Percentiles rank a stretch among this genome's conserved stretches.
phyloP scores from a whole-genome alignment of 768 basidiomycete species.

The Podaxis sp. region DNA sequence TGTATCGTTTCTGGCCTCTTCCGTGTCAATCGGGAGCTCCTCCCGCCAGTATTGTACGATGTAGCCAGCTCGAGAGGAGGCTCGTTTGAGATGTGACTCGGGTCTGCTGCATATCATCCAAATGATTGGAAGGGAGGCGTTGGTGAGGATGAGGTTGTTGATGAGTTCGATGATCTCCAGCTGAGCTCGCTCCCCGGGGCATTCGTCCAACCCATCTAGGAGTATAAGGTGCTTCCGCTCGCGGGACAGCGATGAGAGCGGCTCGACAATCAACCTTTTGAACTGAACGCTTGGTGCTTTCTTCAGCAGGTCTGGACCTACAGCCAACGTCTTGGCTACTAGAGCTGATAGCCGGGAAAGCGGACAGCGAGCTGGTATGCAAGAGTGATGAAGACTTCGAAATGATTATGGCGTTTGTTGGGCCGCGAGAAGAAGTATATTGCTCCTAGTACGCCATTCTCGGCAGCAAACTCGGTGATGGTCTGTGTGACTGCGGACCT shows the following conservation, averaged over 20 bases:
- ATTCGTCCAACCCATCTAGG: not conserved
- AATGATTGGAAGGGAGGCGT: not conserved
- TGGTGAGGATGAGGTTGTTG: not conserved
- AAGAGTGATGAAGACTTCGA: not conserved
- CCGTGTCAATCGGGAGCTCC: not conserved
- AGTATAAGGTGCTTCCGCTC: not conserved
- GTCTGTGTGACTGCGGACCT: constrained; percentile 6
- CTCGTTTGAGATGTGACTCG: not conserved
- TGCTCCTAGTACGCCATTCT: not conserved
- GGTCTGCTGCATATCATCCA: not conserved
- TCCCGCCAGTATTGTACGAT: not conserved
- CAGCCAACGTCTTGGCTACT: not conserved
- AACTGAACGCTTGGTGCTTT: not conserved
- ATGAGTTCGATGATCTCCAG: not conserved
- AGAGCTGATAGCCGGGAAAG: not conserved
- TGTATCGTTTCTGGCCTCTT: not conserved
- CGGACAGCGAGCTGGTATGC: not conserved
- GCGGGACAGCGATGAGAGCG: not conserved
- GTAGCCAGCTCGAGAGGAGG: not conserved
- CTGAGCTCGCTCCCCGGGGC: not conserved
- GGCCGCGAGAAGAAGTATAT: not conserved
- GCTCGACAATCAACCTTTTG: not conserved
- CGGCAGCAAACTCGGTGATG: no score
- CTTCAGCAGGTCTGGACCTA: not conserved
- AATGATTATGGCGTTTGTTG: not conserved